Evolutionary conservation across 148 eudicot genomes (phyloP), one percentile per base, ranked within the genome.

Genomic region (Fagopyrum homotropicum): DNA sequence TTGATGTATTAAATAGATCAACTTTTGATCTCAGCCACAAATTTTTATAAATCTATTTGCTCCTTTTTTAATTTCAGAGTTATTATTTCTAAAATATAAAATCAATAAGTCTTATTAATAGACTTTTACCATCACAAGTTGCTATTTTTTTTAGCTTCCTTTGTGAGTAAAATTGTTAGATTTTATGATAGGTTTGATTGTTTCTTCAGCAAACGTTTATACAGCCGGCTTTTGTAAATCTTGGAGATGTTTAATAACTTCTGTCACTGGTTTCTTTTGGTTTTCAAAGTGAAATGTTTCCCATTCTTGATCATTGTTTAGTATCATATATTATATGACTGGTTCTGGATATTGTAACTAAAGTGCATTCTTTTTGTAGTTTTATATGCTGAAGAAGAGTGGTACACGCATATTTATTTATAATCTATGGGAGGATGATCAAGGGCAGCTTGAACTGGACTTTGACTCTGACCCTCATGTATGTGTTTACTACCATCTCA

Each of bases 341-440:
- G 40, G 40, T 61, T 61, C 35, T 74, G 47, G 10, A 8, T 74
- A 79, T 7, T 69, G 48, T 50, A 70, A 59, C 4, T 66, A 14
- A 40, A 15, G 17, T 66, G 6, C 6, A 17, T 9, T 40, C 22
- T 15, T 14, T 40, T 35, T 85, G 82, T 79, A 94, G 99, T 90
- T 95, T 77, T 73, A 87, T 82, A 76, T 77, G 75, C 82, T 95
- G 86, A 83, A 87, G 75, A 88, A 81, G 75, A 97, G 84, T 72
- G 99, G 99, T 74, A 92, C 99, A 9, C 94, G 94, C 30, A 80
- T 94, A 72, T 75, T 94, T 48, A 88, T 94, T 77, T 94, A 88
- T 88, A 94, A 92, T 81, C 93, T 94, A 59, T 94, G 98, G 98
- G 98, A 94, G 83, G 97, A 94, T 82, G 98, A 92, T 45, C 88